phyloP scores from a whole-genome alignment of 2,329 filamentous ascomycete species.

The Ceratocystis diversiconidia region DNA sequence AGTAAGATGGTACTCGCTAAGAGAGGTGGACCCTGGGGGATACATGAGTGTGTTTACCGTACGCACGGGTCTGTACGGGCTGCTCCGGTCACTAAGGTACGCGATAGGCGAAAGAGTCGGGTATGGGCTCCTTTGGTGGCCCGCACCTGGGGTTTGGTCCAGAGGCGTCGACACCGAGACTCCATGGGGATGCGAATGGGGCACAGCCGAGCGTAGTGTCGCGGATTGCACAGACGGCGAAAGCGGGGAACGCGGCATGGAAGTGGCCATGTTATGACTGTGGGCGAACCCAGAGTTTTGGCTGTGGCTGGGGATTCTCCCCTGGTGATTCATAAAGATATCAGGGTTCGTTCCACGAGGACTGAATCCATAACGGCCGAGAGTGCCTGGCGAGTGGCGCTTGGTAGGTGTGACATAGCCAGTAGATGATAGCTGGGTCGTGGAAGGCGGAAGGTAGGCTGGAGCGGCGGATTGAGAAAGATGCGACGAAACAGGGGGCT shows the following conservation, averaged over 20 bases:
- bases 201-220: conserved; percentile 2
- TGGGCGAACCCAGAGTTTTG: neutral
- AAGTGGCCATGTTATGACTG: conserved; percentile 21
- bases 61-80: conserved; percentile 82
- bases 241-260: conserved; percentile 42
- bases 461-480: conserved; percentile 2
- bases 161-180: neutral
- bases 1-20: conserved; percentile 55
- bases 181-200: conserved; percentile 4
- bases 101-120: conserved; percentile 60
- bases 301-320: neutral
- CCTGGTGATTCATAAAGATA: neutral
- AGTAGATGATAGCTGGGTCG: conserved; percentile 17
- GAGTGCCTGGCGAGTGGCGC: conserved; percentile 37
- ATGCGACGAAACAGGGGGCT: conserved; percentile 2
- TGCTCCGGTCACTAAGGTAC: conserved; percentile 76
- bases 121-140: conserved; percentile 12
- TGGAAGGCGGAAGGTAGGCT: conserved; percentile 10
- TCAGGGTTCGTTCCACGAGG: neutral
- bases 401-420: conserved; percentile 38
- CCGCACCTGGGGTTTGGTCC: neutral
- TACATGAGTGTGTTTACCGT: conserved; percentile 83
- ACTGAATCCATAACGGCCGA: conserved; percentile 28
- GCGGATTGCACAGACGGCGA: conserved; percentile 14
- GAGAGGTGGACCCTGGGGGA: conserved; percentile 65